phyloP scores from a whole-genome alignment of 1,284 basidiomycete species.

The Pseudozyma hubeiensis region DNA sequence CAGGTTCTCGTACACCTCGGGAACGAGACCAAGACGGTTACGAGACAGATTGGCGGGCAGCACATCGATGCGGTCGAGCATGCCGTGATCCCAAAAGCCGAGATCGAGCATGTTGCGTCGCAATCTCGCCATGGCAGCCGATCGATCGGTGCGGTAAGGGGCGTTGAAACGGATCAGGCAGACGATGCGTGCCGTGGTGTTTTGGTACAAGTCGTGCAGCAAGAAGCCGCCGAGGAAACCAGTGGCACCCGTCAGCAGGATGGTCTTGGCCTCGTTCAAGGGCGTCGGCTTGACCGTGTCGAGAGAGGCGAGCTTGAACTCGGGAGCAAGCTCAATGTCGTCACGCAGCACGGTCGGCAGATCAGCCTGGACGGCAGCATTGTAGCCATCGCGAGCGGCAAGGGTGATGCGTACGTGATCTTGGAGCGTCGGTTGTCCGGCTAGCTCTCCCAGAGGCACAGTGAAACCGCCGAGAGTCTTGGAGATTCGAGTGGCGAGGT shows the following conservation, averaged over 20 bases:
- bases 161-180: constrained; percentile 67
- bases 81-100: constrained; percentile 65
- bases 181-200: constrained; percentile 65
- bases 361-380: constrained; percentile 65
- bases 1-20: constrained; percentile 55
- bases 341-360: constrained; percentile 64
- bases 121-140: constrained; percentile 65
- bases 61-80: constrained; percentile 65
- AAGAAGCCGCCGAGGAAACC: constrained; percentile 68
- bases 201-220: constrained; percentile 62
- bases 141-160: constrained; percentile 57
- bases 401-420: constrained; percentile 60
- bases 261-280: constrained; percentile 55
- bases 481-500: constrained; percentile 61
- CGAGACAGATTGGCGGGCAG: constrained; percentile 65
- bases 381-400: constrained; percentile 64
- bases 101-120: constrained; percentile 67
- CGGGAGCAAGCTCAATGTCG: constrained; percentile 57
- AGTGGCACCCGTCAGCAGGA: constrained; percentile 68
- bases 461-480: constrained; percentile 63
- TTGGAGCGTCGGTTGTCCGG: constrained; percentile 59
- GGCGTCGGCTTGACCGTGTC: constrained; percentile 28
- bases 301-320: constrained; percentile 53
- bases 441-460: constrained; percentile 62
- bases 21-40: constrained; percentile 58